These are phyloP conservation scores for Nannochloropsis granulata DNA, from an alignment of 108 stramenopile species.

Conservation along the genomic window DNA sequence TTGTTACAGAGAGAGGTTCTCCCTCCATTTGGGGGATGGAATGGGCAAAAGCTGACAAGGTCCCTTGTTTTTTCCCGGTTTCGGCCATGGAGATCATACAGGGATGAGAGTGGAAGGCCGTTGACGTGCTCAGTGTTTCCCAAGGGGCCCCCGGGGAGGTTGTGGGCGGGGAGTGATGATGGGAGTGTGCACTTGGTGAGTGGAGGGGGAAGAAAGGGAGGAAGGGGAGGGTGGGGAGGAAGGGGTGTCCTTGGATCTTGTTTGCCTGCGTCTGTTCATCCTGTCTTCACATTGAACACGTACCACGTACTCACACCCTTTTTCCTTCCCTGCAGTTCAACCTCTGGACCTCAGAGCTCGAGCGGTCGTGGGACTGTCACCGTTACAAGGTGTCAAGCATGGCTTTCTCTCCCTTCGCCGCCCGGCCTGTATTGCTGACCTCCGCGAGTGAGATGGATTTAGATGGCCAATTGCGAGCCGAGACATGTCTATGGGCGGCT, in stretches of 20 bases:
- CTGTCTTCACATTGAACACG: too few relatives aligned
- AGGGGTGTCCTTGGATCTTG: too few relatives aligned
- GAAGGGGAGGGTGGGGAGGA: too few relatives aligned
- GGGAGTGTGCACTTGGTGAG: background rate
- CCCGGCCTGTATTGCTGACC: background rate
- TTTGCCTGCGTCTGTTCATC: too few relatives aligned
- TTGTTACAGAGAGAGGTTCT: background rate
- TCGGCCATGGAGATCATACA: background rate
- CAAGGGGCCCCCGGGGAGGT: background rate
- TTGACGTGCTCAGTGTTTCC: background rate
- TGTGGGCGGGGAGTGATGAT: slow-evolving; percentile 8
- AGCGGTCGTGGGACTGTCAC: background rate
- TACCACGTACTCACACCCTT: too few relatives aligned
- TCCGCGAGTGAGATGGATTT: background rate
- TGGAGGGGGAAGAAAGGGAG: too few relatives aligned
- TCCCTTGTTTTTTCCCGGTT: slow-evolving; percentile 10
- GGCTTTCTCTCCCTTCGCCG: background rate
- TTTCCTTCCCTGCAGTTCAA: background rate
- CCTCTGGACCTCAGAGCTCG: background rate
- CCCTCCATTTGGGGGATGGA: slow-evolving; percentile 3
- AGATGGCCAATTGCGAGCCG: background rate
- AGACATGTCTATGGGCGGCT: background rate
- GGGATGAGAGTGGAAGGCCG: background rate
- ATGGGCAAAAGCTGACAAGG: background rate
- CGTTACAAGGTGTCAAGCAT: background rate